Conservation (phyloP, 2,329 filamentous ascomycete species). For the Xylariaceae sp. region DNA sequence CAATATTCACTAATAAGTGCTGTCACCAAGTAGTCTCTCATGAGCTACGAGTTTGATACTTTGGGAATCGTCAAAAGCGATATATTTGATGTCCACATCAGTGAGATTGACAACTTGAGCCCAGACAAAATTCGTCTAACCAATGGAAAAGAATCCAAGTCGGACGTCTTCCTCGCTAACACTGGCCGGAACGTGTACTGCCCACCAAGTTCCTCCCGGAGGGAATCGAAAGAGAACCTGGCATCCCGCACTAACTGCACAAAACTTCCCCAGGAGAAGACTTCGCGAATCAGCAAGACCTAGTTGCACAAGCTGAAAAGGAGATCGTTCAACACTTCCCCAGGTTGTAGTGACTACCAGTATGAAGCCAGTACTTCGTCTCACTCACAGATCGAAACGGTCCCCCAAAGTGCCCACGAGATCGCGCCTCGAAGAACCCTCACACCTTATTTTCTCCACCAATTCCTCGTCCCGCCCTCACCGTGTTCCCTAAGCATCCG, state of each 20-base stretch:
- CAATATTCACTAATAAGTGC: constrained; percentile 53
- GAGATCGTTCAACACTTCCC: constrained; percentile 49
- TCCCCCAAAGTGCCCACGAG: constrained; percentile 20
- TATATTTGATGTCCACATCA: constrained; percentile 49
- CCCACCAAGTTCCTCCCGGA: constrained; percentile 40
- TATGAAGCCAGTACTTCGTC: constrained; percentile 34
- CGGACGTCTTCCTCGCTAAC: constrained; percentile 49
- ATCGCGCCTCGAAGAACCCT: constrained; percentile 17
- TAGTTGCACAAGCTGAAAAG: constrained; percentile 38
- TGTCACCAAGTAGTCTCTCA: constrained; percentile 53
- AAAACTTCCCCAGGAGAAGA: constrained; percentile 9
- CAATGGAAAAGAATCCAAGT: constrained; percentile 35
- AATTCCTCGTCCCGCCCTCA: constrained; percentile 41
- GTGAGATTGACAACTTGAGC: constrained; percentile 48
- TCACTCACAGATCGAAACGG: constrained; percentile 40
- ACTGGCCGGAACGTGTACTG: constrained; percentile 52
- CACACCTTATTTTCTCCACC: constrained; percentile 38
- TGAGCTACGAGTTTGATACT: constrained; percentile 55
- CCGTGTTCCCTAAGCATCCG: constrained; percentile 30
- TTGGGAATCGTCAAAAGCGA: constrained; percentile 51
- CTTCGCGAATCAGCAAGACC: constrained; percentile 23
- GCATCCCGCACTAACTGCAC: constrained; percentile 34
- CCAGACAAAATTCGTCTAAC: constrained; percentile 37
- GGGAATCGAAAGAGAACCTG: constrained; percentile 38
- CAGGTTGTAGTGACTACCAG: constrained; percentile 35